Evolutionary conservation across 306 rosid species (phyloP), one percentile per base, ranked within the genome.

Genomic region (Delonix regia): DNA sequence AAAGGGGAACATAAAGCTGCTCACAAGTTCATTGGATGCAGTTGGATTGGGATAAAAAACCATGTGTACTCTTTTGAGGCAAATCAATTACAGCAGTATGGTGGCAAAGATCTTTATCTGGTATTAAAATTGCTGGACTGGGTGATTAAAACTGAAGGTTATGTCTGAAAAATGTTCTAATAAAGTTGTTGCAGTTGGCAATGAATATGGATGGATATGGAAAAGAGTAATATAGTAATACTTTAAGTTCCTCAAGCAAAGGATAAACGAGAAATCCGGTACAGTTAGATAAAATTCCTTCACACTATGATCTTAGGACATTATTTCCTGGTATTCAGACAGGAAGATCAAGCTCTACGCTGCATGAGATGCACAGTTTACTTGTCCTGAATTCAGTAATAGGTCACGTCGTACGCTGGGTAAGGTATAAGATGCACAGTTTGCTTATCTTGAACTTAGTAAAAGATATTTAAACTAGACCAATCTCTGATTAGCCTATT

Each of bases 11-110:
- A 55, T 51, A 85, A 73, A 74, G 78, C 77, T 22, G 39, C 73
- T 48, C 84, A 81, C 44, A 83, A 80, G 82, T 52, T 85, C 61
- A 69, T 25, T 13, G 98, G 85, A 74, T 83, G 86, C 83, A 91
- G 94, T 82, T 88, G 84, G 93, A 71, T 91, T 66, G 94, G 90
- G 84, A 80, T 87, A 68, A 88, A 80, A 74, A 79, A 84, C 73
- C 78, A 67, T 66, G 84, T 87, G 41, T 92, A 85, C 78, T 73
- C 81, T 69, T 94, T 90, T 51, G 53, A 79, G 38, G 92, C 86
- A 56, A 85, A 89, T 81, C 87, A 89, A 63, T 85, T 92, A 69
- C 83, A 82, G 55, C 94, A 85, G 83, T 87, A 79, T 59, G 86
- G 89, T 52, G 88, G 94, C 45, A 78, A 76, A 69, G 88, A 86